A percentile compares a stretch with the other conserved stretches of the same genome.
These are phyloP conservation scores for Erythrobasidium yunnanense DNA, from an alignment of 768 basidiomycete species.

Conservation along the genomic window DNA sequence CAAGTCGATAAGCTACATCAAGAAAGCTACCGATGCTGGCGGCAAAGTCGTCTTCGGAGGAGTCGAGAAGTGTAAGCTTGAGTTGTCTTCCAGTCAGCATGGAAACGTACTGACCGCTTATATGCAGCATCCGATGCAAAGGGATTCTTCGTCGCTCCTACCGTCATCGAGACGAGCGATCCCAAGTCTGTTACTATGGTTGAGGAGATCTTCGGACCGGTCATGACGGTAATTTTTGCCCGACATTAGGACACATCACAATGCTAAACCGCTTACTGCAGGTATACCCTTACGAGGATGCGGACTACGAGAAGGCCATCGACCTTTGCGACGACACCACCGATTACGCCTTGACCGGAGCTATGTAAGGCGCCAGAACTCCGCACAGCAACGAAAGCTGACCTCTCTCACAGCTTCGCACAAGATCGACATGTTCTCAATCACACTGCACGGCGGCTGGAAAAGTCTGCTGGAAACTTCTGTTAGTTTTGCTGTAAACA, in stretches of 20 bases:
- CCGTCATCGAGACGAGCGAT: constrained; percentile 83
- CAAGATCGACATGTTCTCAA: constrained; percentile 21
- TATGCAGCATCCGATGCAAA: constrained; percentile 58
- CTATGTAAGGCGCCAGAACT: constrained; percentile 51
- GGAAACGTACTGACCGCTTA: neutral
- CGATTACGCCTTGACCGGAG: constrained; percentile 82
- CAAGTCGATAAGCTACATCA: constrained; percentile 68
- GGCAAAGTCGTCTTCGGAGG: constrained; percentile 83
- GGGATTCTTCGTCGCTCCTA: constrained; percentile 89
- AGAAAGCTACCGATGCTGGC: constrained; percentile 77
- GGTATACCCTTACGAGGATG: constrained; percentile 82
- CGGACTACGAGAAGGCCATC: constrained; percentile 71
- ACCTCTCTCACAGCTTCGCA: constrained; percentile 25
- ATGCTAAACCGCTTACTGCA: constrained; percentile 37
- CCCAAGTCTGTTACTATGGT: constrained; percentile 77
- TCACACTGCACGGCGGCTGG: constrained; percentile 24
- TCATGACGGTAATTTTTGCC: constrained; percentile 58
- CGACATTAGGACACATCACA: too few species aligned
- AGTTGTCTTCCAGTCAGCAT: neutral
- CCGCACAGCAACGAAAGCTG: too few species aligned
- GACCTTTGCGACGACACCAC: constrained; percentile 78
- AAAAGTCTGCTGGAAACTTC: constrained; percentile 64
- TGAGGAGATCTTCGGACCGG: constrained; percentile 95
- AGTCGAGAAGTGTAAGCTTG: constrained; percentile 31
- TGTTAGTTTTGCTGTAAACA: constrained; percentile 60